Base-by-base conservation (phyloP, 2,329 filamentous ascomycete species). In the Lomentospora prolificans region DNA sequence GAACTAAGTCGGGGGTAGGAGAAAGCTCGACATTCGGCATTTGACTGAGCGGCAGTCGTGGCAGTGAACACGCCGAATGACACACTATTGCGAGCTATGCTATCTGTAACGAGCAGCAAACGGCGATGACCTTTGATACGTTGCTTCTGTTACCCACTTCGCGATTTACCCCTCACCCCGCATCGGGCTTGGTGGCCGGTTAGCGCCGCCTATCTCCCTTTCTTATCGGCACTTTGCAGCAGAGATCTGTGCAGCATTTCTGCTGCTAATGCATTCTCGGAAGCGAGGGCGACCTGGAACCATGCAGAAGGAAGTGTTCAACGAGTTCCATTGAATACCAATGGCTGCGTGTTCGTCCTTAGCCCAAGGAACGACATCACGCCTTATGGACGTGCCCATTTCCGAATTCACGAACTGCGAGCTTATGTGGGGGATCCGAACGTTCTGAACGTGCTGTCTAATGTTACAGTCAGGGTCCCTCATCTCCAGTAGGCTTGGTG, bases 21-120 rank as follows among this genome's bases (percentile, higher is more conserved):
- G 17, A 22, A 31, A 33, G 17, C 31, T 52, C 50, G 50, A 52
- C 14, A 52, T 52, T 52, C 50, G 50, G 50, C 50, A 52, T 52
- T 52, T 52, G 44, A 12, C 44, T 48, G 7, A 19, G 22, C 17
- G n/a, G 8, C 14, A 22, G 44, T 48, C 22, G 44, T 8, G 19
- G 19, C 24, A 4, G 44, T 19, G n/a, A 4, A 19, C 41, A 8
- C 44, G 44, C 44, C 44, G 44, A 22, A 25, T 22, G 44, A 48
- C 44, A 25, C 44, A 48, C 44, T 12, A 10, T 48, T 22, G 44
- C 44, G 22, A 17, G n/a, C 44, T 25, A 48, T 48, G 22, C 22
- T 17, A 48, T 22, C 17, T 22, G 10, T 10, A 22, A 8, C 6
- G 12, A 10, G 44, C 10, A 5, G 17, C 17, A 22, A 12, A 17